These are phyloP conservation scores for Ogataea naganishii DNA, from an alignment of 805 yeast species.

Conservation along the genomic window DNA sequence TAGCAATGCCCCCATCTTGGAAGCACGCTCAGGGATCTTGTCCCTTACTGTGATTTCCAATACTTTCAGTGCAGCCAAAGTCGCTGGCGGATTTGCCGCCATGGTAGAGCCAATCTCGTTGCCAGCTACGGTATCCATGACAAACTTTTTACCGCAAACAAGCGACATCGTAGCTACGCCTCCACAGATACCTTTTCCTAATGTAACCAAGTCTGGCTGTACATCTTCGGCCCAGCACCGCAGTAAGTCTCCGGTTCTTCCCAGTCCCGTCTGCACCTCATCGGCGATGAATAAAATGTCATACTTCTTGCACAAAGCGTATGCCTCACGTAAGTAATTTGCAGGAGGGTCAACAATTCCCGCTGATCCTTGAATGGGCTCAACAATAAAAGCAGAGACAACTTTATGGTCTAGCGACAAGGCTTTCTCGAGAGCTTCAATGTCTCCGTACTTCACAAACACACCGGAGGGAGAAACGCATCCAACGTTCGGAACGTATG, in stretches of 20 bases:
- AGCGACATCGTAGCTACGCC: slow-evolving; percentile 19
- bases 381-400: slow-evolving; percentile 20
- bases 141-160: slow-evolving; percentile 13
- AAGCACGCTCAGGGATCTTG: slow-evolving; percentile 11
- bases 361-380: slow-evolving; percentile 22
- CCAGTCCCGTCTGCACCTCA: slow-evolving; percentile 21
- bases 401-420: slow-evolving; percentile 10
- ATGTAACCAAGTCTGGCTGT: slow-evolving; percentile 19
- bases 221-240: slow-evolving; percentile 12
- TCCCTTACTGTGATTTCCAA: slow-evolving; percentile 18
- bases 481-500: slow-evolving; percentile 16
- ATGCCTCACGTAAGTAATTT: slow-evolving; percentile 13
- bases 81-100: slow-evolving; percentile 22
- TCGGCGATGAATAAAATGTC: slow-evolving; percentile 19
- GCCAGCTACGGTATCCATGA: slow-evolving; percentile 13
- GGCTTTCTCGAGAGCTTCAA: slow-evolving; percentile 12
- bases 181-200: slow-evolving; percentile 20
- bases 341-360: slow-evolving; percentile 19
- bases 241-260: slow-evolving; percentile 17
- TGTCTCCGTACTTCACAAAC: slow-evolving; percentile 13
- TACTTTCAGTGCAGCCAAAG: slow-evolving; percentile 20
- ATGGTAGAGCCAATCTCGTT: slow-evolving; percentile 22
- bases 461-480: slow-evolving; percentile 16
- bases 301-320: slow-evolving; percentile 15
- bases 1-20: slow-evolving; percentile 11